Conservation (phyloP, 2,329 filamentous ascomycete species). For the Penicillium freii region DNA sequence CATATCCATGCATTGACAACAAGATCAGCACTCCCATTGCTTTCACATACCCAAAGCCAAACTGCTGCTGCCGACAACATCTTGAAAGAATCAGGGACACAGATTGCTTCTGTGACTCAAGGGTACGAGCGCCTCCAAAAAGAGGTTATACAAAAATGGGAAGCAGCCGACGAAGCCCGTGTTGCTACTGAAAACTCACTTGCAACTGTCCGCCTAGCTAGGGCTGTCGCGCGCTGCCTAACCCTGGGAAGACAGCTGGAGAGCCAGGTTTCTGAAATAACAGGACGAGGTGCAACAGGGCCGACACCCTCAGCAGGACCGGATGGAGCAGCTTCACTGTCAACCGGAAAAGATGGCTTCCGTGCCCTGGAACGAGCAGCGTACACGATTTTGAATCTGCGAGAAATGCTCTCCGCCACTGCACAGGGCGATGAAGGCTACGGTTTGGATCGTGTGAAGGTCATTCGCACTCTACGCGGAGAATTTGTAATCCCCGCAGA, state of each 20-base stretch:
- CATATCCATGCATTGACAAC: constrained; percentile 90
- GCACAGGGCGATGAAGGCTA: constrained; percentile 71
- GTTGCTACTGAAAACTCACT: constrained; percentile 74
- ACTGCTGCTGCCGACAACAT: constrained; percentile 70
- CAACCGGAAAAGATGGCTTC: constrained; percentile 64
- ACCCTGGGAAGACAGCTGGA: constrained; percentile 83
- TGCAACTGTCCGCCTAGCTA: constrained; percentile 72
- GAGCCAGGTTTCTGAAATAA: constrained; percentile 73
- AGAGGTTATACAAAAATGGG: constrained; percentile 82
- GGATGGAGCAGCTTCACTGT: constrained; percentile 28
- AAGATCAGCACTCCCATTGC: constrained; percentile 74
- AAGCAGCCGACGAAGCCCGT: constrained; percentile 78
- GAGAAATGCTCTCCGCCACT: constrained; percentile 68
- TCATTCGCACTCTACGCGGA: constrained; percentile 67
- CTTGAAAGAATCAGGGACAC: constrained; percentile 71
- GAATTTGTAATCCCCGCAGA: constrained; percentile 71
- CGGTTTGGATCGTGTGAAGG: constrained; percentile 70
- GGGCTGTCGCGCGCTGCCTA: constrained; percentile 74
- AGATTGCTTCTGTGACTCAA: constrained; percentile 76
- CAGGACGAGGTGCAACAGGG: constrained; percentile 37
- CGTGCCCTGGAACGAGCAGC: constrained; percentile 77
- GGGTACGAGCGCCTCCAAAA: constrained; percentile 82
- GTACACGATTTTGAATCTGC: constrained; percentile 72
- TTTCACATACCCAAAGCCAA: constrained; percentile 73
- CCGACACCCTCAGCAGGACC: constrained; percentile 31